Base-by-base conservation (phyloP, 305 asterid species). In the Solanum chacoense region DNA sequence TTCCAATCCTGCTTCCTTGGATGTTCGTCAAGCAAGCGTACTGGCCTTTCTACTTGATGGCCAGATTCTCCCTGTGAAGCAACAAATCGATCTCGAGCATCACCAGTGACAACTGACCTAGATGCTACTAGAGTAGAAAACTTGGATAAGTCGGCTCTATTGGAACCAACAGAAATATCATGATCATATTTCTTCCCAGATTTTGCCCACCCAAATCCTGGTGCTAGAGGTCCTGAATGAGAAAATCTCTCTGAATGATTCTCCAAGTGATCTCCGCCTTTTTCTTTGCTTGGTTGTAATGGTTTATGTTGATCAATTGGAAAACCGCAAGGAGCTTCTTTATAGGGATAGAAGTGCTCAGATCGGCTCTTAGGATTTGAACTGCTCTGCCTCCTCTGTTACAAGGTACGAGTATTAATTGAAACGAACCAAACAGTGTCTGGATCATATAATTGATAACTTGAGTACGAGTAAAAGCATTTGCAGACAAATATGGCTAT, bases 191-290 rank as follows among this genome's bases (percentile, higher is more conserved):
- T 92, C 94, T 92, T 93, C 38, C 90, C 91, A 13, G 93, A 89
- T 22, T 84, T 88, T 42, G 88, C 89, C 96, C 95, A 93, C 37
- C 91, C 94, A 86, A 90, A 65, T 38, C 94, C 92, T 9, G 95
- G 94, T 69, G 92, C 95, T 86, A 96, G 92, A 84, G 96, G 99
- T 35, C 98, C 99, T 4, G 99, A 95, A 84, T 94, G 90, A 84
- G 94, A 93, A 78, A 89, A 81, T 89, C 93, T 91, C 85, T 90
- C 89, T 7, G 92, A 88, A 78, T 84, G 93, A 83, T 89, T 87
- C 65, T 89, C 94, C 37, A 74, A 88, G 35, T 88, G 75, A 91
- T 90, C 92, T 90, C 91, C 92, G 79, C 88, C 89, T 34, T 76
- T 83, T 87, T 92, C 98, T 84, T 85, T 88, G 32, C 55, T 67